Conservation (phyloP, 2,329 filamentous ascomycete genomes). For the Graphilbum ipis-grandicollis region DNA sequence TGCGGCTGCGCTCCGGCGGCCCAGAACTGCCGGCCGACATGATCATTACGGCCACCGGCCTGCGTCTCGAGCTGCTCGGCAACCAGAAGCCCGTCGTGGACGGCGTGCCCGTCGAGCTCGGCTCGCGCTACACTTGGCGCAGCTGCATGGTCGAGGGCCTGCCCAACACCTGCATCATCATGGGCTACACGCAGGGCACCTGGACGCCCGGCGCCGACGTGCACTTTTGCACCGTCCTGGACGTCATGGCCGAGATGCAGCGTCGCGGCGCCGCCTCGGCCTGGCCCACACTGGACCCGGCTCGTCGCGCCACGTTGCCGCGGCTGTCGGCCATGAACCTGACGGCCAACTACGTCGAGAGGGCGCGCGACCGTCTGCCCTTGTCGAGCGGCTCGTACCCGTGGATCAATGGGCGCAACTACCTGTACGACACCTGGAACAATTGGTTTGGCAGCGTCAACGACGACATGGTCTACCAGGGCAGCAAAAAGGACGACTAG, state of each 20-base stretch:
- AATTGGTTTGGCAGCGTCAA: slow-evolving; percentile 4
- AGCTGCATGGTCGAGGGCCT: slow-evolving; percentile 43
- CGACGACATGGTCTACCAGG: slow-evolving; percentile 9
- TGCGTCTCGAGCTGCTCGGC: slow-evolving; percentile 37
- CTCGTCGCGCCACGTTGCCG: slow-evolving; percentile 7
- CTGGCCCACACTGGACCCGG: slow-evolving; percentile 9
- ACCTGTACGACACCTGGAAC: slow-evolving; percentile 15
- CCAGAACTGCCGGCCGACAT: slow-evolving; percentile 35
- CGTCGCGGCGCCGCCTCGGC: slow-evolving; percentile 8
- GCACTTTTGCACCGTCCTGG: slow-evolving; percentile 7
- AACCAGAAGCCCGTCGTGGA: slow-evolving; percentile 33
- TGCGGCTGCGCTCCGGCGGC: slow-evolving; percentile 23
- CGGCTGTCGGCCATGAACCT: slow-evolving; percentile 9
- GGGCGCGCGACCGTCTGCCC: slow-evolving; percentile 12
- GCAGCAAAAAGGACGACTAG: no score
- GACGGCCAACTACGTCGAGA: slow-evolving; percentile 12
- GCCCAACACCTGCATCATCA: slow-evolving; percentile 39
- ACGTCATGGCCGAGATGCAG: slow-evolving; percentile 8
- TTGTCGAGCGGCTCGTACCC: slow-evolving; percentile 11
- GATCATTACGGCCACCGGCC: slow-evolving; percentile 48
- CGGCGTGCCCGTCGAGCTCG: slow-evolving; percentile 22
- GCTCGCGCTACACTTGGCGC: slow-evolving; percentile 37
- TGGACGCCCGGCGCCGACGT: slow-evolving; percentile 46
- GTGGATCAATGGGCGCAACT: slow-evolving; percentile 13
- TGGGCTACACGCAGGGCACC: slow-evolving; percentile 41